Evolutionary conservation across 148 eudicot species (phyloP).

Genomic region (Nepenthes mirabilis): DNA sequence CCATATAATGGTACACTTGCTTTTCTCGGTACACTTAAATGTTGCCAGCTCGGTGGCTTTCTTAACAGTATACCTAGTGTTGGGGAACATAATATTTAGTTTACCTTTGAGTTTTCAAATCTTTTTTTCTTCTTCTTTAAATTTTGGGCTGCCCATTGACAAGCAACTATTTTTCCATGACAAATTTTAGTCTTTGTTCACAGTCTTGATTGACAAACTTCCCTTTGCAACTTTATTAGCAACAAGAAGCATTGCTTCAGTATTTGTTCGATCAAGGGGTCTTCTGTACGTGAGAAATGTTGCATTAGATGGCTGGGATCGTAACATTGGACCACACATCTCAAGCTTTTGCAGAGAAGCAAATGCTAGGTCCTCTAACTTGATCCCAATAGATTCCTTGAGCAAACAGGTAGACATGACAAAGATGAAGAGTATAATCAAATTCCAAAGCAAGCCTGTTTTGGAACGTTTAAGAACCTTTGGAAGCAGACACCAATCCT

Average conservation of each 20-base stretch:
- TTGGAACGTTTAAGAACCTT: conserved; percentile 13
- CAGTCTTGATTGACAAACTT: not conserved
- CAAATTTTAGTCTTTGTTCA: too few relatives aligned
- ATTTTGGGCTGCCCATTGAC: too few relatives aligned
- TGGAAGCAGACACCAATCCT: conserved; percentile 8
- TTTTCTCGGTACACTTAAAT: not conserved
- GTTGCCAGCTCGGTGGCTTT: not conserved
- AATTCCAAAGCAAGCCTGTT: conserved; percentile 17
- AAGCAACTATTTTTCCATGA: too few relatives aligned
- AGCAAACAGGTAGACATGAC: conserved; percentile 18
- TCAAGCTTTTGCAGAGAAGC: conserved; percentile 12
- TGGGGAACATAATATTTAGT: too few relatives aligned
- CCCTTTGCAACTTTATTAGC: conserved; percentile 20
- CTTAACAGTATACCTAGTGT: not conserved
- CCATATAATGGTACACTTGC: conserved; percentile 51
- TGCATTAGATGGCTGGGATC: conserved; percentile 16
- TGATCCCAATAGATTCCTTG: conserved; percentile 7
- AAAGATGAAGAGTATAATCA: conserved; percentile 10
- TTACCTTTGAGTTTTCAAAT: too few relatives aligned
- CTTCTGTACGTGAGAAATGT: conserved; percentile 10
- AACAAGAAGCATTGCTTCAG: conserved; percentile 26
- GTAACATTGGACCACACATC: conserved; percentile 13
- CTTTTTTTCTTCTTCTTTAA: too few relatives aligned
- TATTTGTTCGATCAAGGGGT: conserved; percentile 20
- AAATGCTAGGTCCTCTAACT: conserved; percentile 13